Base-by-base conservation (phyloP, 2,329 filamentous ascomycete genomes). In the Plenodomus biglobosus region DNA sequence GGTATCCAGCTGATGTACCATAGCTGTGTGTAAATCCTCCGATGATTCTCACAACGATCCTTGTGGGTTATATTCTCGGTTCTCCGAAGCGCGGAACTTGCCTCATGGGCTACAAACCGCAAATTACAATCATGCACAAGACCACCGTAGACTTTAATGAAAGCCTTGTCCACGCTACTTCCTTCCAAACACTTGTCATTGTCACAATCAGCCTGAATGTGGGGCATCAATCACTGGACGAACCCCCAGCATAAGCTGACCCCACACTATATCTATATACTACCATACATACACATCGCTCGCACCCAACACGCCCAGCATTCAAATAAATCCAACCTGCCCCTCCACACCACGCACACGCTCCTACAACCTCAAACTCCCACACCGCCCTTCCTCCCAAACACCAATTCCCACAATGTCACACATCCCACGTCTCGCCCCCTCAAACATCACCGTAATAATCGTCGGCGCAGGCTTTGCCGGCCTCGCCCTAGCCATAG, bases 401-500 rank as follows among this genome's bases (percentile, higher is more conserved):
- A 15, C 27, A 32, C 27, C 6, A 32, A 32, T n/a, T n/a, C 27
- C 6, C 36, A 36, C 13, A 11, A 61, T 58, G 56, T 15, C 54
- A 5, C 20, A 48, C 18, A 59, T 61, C 24, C 56, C 62, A 8
- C 61, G 59, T 2, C 52, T 36, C 20, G 51, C 57, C 5, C 42
- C 57, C 4, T 49, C 64, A 2, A 56, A 54, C 38, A 60, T 66
- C 44, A 45, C 38, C 10, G 77, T 82, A 1, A 69, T 82, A 34
- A 72, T 83, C 44, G 80, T 74, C 70, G 61, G 77, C 38, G 66
- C 66, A 8, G 67, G 83, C 17, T 85, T 85, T 50, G 83, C 81
- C 19, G 83, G 83, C 10, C 71, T 85, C n/a, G 80, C 81, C 2
- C 80, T 81, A 8, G 83, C 83, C 34, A 83, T 86, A 53, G 83